A percentile compares a stretch with the other conserved stretches of the same genome.
These are phyloP conservation scores for Guyanaporus albipodus DNA, from an alignment of 768 basidiomycete species.

Conservation along the genomic window DNA sequence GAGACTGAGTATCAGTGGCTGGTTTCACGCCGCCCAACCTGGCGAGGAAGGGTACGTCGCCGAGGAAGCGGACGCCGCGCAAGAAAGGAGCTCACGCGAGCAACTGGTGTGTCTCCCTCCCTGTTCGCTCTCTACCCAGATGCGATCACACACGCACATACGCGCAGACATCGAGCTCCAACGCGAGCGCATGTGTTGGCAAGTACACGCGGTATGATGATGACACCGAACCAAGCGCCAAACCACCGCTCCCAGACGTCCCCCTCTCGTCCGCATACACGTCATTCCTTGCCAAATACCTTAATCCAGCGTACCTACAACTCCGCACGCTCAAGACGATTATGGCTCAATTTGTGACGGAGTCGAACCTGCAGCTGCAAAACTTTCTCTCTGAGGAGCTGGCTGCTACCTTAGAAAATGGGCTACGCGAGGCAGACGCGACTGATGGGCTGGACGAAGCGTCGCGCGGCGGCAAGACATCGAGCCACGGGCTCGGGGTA, in stretches of 20 bases:
- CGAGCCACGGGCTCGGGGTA: constrained; percentile 63
- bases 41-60: constrained; percentile 84
- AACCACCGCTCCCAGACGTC: constrained; percentile 48
- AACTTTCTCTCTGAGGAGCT: constrained; percentile 74
- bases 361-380: constrained; percentile 86
- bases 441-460: constrained; percentile 56
- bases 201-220: constrained; percentile 52
- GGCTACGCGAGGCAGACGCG: constrained; percentile 60
- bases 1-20: constrained; percentile 88
- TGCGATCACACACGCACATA: constrained; percentile 1
- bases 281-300: constrained; percentile 74
- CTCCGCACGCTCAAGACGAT: constrained; percentile 76
- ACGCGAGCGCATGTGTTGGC: constrained; percentile 22
- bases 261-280: constrained; percentile 55
- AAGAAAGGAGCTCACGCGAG: constrained; percentile 85
- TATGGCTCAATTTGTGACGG: constrained; percentile 74
- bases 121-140: not conserved
- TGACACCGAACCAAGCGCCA: constrained; percentile 37
- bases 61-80: constrained; percentile 39
- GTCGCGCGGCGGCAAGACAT: constrained; percentile 50
- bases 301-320: constrained; percentile 90
- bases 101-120: constrained; percentile 70
- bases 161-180: constrained; percentile 57
- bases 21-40: constrained; percentile 92
- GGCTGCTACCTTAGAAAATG: constrained; percentile 60